Percentiles rank a stretch among this genome's conserved stretches.
Evolutionary conservation across 2,329 filamentous ascomycete species (phyloP).

Genomic region (Mariannaea elegans): DNA sequence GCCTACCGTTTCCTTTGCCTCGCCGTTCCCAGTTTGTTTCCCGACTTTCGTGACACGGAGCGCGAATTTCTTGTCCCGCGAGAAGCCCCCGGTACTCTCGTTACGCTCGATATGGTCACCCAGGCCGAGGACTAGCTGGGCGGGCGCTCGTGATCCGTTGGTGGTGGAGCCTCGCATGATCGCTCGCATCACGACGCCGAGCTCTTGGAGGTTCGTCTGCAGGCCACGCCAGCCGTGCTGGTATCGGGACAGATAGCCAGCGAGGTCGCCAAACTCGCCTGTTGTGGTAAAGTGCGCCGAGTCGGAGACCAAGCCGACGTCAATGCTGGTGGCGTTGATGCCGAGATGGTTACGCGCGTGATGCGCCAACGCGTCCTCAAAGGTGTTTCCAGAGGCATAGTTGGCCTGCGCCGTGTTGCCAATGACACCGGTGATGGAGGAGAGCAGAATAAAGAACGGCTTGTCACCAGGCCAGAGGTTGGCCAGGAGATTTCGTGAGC

Average conservation of each 20-base stretch:
- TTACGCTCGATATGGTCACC: neutral
- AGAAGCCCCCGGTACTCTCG: neutral
- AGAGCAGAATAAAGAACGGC: slow-evolving; percentile 51
- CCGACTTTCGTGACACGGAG: neutral
- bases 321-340: slow-evolving; percentile 25
- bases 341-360: slow-evolving; percentile 20
- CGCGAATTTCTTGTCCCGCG: neutral
- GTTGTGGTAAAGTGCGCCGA: neutral
- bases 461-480: slow-evolving; percentile 21
- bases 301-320: slow-evolving; percentile 19
- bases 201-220: neutral
- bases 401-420: slow-evolving; percentile 49
- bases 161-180: neutral
- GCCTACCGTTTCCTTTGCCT: neutral
- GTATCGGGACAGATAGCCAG: neutral
- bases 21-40: neutral
- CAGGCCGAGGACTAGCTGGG: neutral
- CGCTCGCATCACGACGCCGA: neutral
- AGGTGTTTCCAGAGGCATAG: slow-evolving; percentile 48
- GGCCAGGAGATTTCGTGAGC: neutral
- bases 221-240: neutral
- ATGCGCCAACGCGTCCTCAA: slow-evolving; percentile 40
- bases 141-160: neutral
- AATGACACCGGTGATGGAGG: slow-evolving; percentile 46
- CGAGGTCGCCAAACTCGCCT: neutral